These are phyloP conservation scores for Inonotus hispidus DNA, from an alignment of 1,284 basidiomycete genomes.

Conservation along the genomic window DNA sequence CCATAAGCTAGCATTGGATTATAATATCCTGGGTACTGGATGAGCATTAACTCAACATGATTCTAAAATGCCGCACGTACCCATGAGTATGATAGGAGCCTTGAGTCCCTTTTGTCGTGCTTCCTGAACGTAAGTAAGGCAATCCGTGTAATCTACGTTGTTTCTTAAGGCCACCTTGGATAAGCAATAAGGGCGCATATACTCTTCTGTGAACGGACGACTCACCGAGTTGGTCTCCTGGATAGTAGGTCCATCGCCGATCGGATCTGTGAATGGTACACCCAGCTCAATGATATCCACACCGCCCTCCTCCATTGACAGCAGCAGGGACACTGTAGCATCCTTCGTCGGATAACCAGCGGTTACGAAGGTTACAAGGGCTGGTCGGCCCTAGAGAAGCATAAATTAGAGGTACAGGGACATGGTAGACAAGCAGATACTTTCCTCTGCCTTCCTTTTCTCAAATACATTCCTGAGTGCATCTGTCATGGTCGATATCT, in stretches of 20 bases:
- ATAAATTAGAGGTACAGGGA: conserved; percentile 6
- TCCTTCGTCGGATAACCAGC: conserved; percentile 79
- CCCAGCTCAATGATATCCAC: conserved; percentile 96
- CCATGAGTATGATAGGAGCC: conserved; percentile 90
- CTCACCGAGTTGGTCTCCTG: conserved; percentile 88
- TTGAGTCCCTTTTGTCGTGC: conserved; percentile 81
- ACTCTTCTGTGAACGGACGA: conserved; percentile 11
- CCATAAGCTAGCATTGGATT: conserved; percentile 95
- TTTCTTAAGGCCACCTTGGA: conserved; percentile 77
- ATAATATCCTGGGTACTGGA: conserved; percentile 74
- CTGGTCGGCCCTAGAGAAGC: conserved; percentile 53
- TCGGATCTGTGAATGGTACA: conserved; percentile 94
- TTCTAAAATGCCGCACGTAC: conserved; percentile 38
- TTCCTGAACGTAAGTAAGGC: conserved; percentile 73
- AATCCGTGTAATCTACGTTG: conserved; percentile 69
- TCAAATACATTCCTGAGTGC: conserved; percentile 72
- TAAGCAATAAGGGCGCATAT: background rate
- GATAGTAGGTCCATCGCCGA: conserved; percentile 90
- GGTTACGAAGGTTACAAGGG: conserved; percentile 86
- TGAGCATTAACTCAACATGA: background rate
- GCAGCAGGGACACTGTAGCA: conserved; percentile 83
- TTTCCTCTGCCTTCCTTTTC: conserved; percentile 62
- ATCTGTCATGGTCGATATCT: conserved; percentile 51
- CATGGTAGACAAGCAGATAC: conserved; percentile 2
- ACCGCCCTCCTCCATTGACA: conserved; percentile 90